Evolutionary conservation across 2,329 filamentous ascomycete genomes (phyloP), one percentile per base, ranked within the genome.

Genomic region (Bipolaris oryzae): DNA sequence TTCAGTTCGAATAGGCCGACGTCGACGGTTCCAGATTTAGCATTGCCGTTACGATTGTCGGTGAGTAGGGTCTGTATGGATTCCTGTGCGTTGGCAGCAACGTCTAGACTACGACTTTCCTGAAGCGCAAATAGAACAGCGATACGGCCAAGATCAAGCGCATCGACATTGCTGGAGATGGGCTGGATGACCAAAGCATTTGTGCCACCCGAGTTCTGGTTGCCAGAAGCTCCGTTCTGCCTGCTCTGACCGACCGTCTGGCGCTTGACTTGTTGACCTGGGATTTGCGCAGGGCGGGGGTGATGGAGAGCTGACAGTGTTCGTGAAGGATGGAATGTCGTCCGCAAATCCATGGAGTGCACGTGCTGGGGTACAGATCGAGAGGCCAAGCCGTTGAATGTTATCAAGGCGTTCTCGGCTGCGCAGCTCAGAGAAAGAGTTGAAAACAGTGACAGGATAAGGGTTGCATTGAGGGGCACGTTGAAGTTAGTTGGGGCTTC

Each of bases 401-500:
- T 92, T 15, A 98, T 89, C 3, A 99, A 82, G 0, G 92, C 89
- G 68, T 98, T 98, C 74, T 97, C 89, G 0, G 88, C 86, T 7
- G 86, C 86, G 75, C 95, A 99, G 52, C 90, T 92, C 15, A 96
- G 80, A 62, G 89, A 89, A 31, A 84, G 85, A 5, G 83, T 78
- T 68, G 89, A 94, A 75, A 98, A 91, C 45, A 92, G 85, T 1
- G 88, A 86, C 53, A 96, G 78, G 49, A 98, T 85, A 7, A 82
- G 82, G 0, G 85, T 85, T 3, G 85, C 82, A 42, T 89, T 86
- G 0, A 99, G 83, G 0, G 90, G 85, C 43, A 99, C 85, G 3
- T 87, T 88, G 76, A 91, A 98, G 64, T 91, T 89, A 20, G 77
- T 71, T 57, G 85, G 77, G 0, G 89, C 85, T 43, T 84, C 82